These are phyloP conservation scores for Penicillium diatomitis DNA, from an alignment of 495 filamentous ascomycete species.

Conservation along the genomic window DNA sequence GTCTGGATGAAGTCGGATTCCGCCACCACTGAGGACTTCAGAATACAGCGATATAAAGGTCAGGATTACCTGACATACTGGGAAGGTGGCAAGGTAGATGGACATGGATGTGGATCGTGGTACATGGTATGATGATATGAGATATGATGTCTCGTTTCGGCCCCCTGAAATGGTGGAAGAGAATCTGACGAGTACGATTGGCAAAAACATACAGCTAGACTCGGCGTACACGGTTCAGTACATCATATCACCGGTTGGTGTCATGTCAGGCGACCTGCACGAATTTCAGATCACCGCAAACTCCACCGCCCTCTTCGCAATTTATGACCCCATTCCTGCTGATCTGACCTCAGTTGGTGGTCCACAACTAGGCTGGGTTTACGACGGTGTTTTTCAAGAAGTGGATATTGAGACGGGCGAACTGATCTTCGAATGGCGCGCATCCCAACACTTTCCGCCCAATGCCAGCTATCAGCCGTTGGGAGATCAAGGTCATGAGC, in stretches of 20 bases:
- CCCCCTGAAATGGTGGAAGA: no score
- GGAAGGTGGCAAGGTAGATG: conserved; percentile 42
- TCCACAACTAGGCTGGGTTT: conserved; percentile 33
- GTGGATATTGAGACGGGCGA: conserved; percentile 33
- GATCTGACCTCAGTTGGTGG: conserved; percentile 40
- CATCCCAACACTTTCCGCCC: conserved; percentile 19
- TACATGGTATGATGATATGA: conserved; percentile 35
- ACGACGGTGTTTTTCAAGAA: conserved; percentile 36
- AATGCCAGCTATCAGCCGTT: conserved; percentile 15
- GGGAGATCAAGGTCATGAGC: conserved; percentile 12
- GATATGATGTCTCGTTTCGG: no score
- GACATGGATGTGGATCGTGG: conserved; percentile 40
- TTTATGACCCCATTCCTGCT: conserved; percentile 38
- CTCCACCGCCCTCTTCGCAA: conserved; percentile 42
- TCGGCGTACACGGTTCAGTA: conserved; percentile 34
- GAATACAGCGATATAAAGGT: conserved; percentile 35
- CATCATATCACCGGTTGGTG: conserved; percentile 27
- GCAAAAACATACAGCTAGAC: conserved; percentile 27
- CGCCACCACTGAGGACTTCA: conserved; percentile 38
- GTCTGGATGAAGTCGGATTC: conserved; percentile 35
- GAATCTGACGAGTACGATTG: no score
- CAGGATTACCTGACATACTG: conserved; percentile 45
- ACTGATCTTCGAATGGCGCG: conserved; percentile 35
- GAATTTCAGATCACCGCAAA: conserved; percentile 38
- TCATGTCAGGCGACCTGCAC: conserved; percentile 30